These are phyloP conservation scores for Chytriomyces confervae DNA, from an alignment of 192 early-diverging fungal species.

Conservation along the genomic window DNA sequence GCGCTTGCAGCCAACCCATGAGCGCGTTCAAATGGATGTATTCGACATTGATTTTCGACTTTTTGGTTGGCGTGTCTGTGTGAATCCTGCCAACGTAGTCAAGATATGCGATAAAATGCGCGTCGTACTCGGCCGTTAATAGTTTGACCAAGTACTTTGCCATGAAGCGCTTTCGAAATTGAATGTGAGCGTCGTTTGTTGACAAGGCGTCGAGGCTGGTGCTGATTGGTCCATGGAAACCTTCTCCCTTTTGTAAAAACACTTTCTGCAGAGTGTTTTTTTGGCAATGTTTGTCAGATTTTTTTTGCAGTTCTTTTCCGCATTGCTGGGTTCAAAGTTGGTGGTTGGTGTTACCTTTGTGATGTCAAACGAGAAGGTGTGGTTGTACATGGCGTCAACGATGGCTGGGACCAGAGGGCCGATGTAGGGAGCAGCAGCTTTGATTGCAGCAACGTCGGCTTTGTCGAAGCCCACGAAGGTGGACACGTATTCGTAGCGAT, in stretches of 20 bases:
- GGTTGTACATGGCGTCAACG: slow-evolving; percentile 78
- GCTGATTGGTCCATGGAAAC: slow-evolving; percentile 52
- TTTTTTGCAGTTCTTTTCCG: no score
- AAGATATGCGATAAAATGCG: slow-evolving; percentile 69
- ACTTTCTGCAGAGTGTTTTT: slow-evolving; percentile 7
- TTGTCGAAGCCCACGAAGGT: slow-evolving; percentile 74
- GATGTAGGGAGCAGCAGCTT: slow-evolving; percentile 64
- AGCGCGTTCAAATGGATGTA: slow-evolving; percentile 82
- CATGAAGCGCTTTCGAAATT: slow-evolving; percentile 76
- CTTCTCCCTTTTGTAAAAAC: slow-evolving; percentile 71
- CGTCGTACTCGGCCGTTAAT: slow-evolving; percentile 57
- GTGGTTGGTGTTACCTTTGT: slow-evolving; percentile 57
- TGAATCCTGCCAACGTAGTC: slow-evolving; percentile 82
- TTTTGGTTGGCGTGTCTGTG: slow-evolving; percentile 74
- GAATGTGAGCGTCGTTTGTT: slow-evolving; percentile 73
- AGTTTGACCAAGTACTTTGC: slow-evolving; percentile 74
- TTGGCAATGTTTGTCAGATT: no score
- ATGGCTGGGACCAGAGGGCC: slow-evolving; percentile 73
- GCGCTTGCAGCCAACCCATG: slow-evolving; percentile 60
- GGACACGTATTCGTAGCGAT: slow-evolving; percentile 80
- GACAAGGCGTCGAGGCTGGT: slow-evolving; percentile 51
- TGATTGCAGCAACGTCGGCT: slow-evolving; percentile 72
- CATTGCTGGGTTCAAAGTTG: no score
- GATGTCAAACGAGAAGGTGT: slow-evolving; percentile 73
- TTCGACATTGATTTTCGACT: slow-evolving; percentile 80